Evolutionary conservation across 1,139 yeast genomes (phyloP).

Genomic region (Scheffersomyces titani): DNA sequence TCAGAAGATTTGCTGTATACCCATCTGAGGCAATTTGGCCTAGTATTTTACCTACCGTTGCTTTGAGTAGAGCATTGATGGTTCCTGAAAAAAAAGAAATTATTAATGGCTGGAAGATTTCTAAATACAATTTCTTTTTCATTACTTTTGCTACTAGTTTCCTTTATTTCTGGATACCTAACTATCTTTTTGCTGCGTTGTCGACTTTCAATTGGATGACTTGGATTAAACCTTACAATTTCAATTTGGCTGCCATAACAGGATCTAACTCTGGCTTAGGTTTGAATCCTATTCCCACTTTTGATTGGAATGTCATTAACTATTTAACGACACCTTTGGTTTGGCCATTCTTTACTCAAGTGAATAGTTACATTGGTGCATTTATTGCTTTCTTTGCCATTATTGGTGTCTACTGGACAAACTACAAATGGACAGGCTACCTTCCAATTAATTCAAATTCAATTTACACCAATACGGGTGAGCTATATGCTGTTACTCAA

Average conservation of each 20-base stretch:
- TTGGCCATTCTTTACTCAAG: conserved; percentile 34
- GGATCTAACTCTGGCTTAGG: conserved; percentile 57
- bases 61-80: conserved; percentile 19
- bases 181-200: conserved; percentile 32
- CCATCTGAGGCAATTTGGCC: conserved; percentile 10
- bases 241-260: conserved; percentile 53
- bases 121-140: conserved; percentile 33
- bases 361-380: conserved; percentile 40
- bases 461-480: conserved; percentile 36
- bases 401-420: conserved; percentile 32
- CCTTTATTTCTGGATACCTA: conserved; percentile 37
- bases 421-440: conserved; percentile 42
- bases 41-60: conserved; percentile 24
- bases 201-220: conserved; percentile 40
- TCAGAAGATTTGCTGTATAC: conserved; percentile 9
- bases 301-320: conserved; percentile 49
- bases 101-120: conserved; percentile 35
- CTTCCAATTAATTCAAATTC: conserved; percentile 42
- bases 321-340: conserved; percentile 16
- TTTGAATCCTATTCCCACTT: conserved; percentile 53
- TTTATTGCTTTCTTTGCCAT: conserved; percentile 35
- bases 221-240: conserved; percentile 35
- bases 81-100: conserved; percentile 11
- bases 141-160: conserved; percentile 23
- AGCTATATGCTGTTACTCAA: conserved; percentile 32